Percentiles rank a stretch among this genome's conserved stretches.
These are phyloP conservation scores for Sedum album DNA, from an alignment of 164 flowering plant genomes.

Conservation along the genomic window DNA sequence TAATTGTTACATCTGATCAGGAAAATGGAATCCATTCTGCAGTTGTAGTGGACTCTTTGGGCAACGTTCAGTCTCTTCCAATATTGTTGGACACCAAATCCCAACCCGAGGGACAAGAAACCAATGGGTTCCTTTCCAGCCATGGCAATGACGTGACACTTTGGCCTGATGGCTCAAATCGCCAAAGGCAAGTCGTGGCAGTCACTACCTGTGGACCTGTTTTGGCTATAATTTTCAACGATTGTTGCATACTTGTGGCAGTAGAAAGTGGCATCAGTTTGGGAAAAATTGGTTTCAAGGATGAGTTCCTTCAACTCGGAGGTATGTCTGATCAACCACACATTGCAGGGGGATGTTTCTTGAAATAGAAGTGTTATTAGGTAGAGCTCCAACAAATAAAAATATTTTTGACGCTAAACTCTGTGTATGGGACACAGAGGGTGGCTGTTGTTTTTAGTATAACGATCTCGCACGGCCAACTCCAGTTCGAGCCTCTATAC, in stretches of 20 bases:
- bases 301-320: slow-evolving; percentile 27
- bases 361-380: no score
- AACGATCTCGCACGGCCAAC: no score
- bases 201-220: slow-evolving; percentile 41
- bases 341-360: slow-evolving; percentile 49
- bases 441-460: no score
- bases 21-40: slow-evolving; percentile 34
- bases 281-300: slow-evolving; percentile 56
- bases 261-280: slow-evolving; percentile 26
- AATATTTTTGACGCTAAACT: no score
- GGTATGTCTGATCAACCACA: slow-evolving; percentile 21
- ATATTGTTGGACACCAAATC: slow-evolving; percentile 33
- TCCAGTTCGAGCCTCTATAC: no score
- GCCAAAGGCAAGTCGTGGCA: slow-evolving; percentile 33
- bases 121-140: slow-evolving; percentile 21
- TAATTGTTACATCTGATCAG: slow-evolving; percentile 33
- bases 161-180: slow-evolving; percentile 25
- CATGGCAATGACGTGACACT: slow-evolving; percentile 19
- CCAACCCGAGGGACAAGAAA: slow-evolving; percentile 25
- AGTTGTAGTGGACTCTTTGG: slow-evolving; percentile 50
- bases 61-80: slow-evolving; percentile 42
- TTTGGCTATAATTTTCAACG: slow-evolving; percentile 43
- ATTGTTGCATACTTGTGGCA: slow-evolving; percentile 55
- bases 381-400: no score
- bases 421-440: no score